Evolutionary conservation across 2,329 filamentous ascomycete genomes (phyloP).

Genomic region (Talaromyces atroroseus): DNA sequence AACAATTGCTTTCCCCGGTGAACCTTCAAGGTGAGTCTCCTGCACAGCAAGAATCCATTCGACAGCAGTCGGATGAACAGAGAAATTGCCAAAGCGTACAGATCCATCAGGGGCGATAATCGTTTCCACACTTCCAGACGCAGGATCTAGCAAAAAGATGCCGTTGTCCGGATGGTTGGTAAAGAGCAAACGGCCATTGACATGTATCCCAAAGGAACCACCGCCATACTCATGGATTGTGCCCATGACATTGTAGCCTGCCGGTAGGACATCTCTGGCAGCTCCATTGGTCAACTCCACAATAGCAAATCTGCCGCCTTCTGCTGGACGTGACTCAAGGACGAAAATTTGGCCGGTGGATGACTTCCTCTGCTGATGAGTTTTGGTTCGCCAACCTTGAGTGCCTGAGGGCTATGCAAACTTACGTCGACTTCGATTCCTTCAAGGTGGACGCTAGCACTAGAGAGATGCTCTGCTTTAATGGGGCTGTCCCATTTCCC

Average conservation of each 20-base stretch:
- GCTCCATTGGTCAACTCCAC: slow-evolving; percentile 32
- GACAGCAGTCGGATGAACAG: slow-evolving; percentile 30
- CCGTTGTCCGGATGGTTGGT: slow-evolving; percentile 40
- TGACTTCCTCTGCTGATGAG: background rate
- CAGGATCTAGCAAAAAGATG: slow-evolving; percentile 41
- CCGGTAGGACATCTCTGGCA: slow-evolving; percentile 40
- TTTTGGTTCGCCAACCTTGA: background rate
- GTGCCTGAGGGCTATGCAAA: background rate
- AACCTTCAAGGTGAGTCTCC: slow-evolving; percentile 19
- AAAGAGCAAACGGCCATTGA: slow-evolving; percentile 42
- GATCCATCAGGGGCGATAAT: slow-evolving; percentile 24
- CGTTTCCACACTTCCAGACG: slow-evolving; percentile 28
- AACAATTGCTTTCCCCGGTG: background rate
- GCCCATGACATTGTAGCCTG: slow-evolving; percentile 40
- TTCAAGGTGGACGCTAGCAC: slow-evolving; percentile 7
- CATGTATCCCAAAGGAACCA: slow-evolving; percentile 34
- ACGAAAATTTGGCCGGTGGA: slow-evolving; percentile 5
- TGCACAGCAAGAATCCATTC: slow-evolving; percentile 46
- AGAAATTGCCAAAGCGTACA: slow-evolving; percentile 46
- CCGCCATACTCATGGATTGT: slow-evolving; percentile 54
- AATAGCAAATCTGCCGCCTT: slow-evolving; percentile 44
- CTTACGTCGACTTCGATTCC: slow-evolving; percentile 4
- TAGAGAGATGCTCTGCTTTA: slow-evolving; percentile 2
- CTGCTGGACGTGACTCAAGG: slow-evolving; percentile 31
- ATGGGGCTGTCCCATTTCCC: slow-evolving; percentile 8